Evolutionary conservation across 805 yeast genomes (phyloP).

Genomic region (Cyberlindnera maritima): DNA sequence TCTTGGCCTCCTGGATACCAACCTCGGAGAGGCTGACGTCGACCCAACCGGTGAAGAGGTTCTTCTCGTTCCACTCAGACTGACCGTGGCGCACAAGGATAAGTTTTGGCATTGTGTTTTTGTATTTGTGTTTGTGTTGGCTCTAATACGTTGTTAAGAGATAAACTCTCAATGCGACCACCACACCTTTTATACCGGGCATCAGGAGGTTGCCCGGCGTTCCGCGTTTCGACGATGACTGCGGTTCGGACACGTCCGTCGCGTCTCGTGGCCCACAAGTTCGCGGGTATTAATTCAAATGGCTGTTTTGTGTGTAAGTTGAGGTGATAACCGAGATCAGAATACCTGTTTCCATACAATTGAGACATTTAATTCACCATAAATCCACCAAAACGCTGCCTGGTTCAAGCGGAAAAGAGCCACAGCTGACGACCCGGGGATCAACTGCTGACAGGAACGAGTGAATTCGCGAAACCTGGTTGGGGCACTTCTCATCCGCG

Average conservation of each 20-base stretch:
- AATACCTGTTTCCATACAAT: neutral
- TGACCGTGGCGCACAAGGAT: slow-evolving; percentile 98
- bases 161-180: neutral
- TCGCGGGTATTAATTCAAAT: neutral
- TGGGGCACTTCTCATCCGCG: neutral
- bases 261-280: neutral
- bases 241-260: neutral
- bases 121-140: neutral
- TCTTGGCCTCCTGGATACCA: slow-evolving; percentile 87
- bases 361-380: too few relatives aligned
- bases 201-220: slow-evolving; percentile 7
- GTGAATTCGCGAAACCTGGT: too few relatives aligned
- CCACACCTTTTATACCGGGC: neutral
- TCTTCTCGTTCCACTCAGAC: slow-evolving; percentile 98
- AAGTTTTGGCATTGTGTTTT: slow-evolving; percentile 53
- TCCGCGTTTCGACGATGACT: neutral
- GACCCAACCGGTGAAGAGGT: slow-evolving; percentile 98
- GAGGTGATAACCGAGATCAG: too few relatives aligned
- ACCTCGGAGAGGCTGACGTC: slow-evolving; percentile 81
- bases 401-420: neutral
- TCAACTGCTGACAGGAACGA: too few relatives aligned
- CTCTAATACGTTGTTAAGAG: neutral
- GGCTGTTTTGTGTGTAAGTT: neutral
- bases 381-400: too few relatives aligned
- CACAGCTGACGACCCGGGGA: neutral